A percentile compares a stretch with the other conserved stretches of the same genome.
These are phyloP conservation scores for Cymbopogon citratus DNA, from an alignment of 176 grass and related monocot species.

Conservation along the genomic window DNA sequence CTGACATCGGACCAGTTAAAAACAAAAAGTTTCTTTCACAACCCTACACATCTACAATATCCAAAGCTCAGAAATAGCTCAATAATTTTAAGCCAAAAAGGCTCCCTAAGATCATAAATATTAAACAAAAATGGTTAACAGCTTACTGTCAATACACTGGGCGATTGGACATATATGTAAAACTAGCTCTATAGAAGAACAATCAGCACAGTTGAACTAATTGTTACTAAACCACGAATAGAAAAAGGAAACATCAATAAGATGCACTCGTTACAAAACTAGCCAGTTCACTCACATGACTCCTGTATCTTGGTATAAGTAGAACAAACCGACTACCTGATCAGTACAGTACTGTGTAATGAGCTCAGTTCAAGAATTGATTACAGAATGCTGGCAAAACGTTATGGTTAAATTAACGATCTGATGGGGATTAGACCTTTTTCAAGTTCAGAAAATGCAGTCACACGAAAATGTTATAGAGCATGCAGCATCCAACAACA, in stretches of 20 bases:
- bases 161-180: neutral
- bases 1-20: neutral
- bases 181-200: neutral
- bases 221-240: neutral
- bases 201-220: neutral
- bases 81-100: neutral
- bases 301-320: neutral
- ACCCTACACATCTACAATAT: neutral
- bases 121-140: neutral
- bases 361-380: neutral
- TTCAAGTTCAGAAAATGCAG: neutral
- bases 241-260: neutral
- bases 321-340: neutral
- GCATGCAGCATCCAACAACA: neutral
- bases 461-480: neutral
- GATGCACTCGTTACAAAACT: neutral
- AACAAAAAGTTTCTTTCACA: neutral
- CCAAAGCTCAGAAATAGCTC: neutral
- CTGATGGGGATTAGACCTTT: neutral
- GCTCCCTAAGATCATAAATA: neutral
- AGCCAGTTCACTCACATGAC: neutral
- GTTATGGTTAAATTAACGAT: neutral
- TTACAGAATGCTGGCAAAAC: neutral
- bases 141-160: neutral
- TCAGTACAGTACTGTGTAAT: too few relatives aligned